Conservation (phyloP, 1,139 yeast species). For the Scheffersomyces stambukii region DNA sequence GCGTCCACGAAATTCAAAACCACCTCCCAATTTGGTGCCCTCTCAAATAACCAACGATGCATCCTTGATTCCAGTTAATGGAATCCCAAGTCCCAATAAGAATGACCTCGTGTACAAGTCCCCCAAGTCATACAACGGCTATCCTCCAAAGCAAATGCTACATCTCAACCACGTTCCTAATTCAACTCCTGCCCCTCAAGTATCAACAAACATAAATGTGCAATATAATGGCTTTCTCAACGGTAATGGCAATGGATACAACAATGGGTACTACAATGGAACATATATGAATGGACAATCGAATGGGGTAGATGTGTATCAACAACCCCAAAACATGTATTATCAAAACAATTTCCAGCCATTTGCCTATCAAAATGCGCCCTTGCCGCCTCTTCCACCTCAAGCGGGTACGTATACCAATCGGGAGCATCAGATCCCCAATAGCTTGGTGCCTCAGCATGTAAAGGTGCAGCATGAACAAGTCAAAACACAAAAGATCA, state of each 20-base stretch:
- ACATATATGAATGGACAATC: not conserved
- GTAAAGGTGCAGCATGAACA: constrained; percentile 14
- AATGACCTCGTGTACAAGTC: not conserved
- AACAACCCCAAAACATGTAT: not conserved
- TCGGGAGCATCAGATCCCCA: constrained; percentile 2
- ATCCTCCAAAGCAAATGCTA: not conserved
- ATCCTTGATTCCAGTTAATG: too few species aligned
- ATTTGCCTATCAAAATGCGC: too few species aligned
- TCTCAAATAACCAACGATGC: too few species aligned
- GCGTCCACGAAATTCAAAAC: constrained; percentile 3
- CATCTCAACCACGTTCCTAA: not conserved
- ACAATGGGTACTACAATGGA: not conserved
- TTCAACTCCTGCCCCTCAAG: not conserved
- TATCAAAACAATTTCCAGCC: constrained; percentile 3
- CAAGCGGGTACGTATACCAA: constrained; percentile 1
- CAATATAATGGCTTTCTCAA: constrained; percentile 1
- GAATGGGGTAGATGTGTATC: not conserved
- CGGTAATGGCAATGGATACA: constrained; percentile 1
- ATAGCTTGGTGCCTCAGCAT: constrained; percentile 13
- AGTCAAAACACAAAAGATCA: constrained; percentile 20
- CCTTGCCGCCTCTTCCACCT: constrained; percentile 5
- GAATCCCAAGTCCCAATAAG: not conserved
- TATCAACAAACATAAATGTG: not conserved
- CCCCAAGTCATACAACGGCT: not conserved
- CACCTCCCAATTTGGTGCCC: too few species aligned